These are phyloP conservation scores for Taiozyma onychis DNA, from an alignment of 1,139 yeast genomes.

Conservation along the genomic window DNA sequence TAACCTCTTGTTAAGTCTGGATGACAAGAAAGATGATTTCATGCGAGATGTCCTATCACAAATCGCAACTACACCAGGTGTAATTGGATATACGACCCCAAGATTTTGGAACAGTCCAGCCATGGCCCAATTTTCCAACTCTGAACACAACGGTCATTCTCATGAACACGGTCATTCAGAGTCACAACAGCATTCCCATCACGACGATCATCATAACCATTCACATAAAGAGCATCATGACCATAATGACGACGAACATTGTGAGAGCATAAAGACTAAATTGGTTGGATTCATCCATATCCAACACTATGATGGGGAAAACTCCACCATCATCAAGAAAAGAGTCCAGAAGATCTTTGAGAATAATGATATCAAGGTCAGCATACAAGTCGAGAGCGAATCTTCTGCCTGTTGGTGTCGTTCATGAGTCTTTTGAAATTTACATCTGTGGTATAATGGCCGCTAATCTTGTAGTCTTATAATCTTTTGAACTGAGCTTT, in stretches of 20 bases:
- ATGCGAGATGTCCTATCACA: slow-evolving; percentile 64
- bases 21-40: slow-evolving; percentile 49
- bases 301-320: slow-evolving; percentile 65
- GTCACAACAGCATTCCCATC: slow-evolving; percentile 5
- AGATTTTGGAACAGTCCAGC: slow-evolving; percentile 58
- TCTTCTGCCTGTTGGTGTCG: slow-evolving; percentile 57
- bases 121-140: slow-evolving; percentile 15
- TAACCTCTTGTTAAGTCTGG: slow-evolving; percentile 60
- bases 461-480: too few relatives aligned
- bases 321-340: slow-evolving; percentile 52
- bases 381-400: slow-evolving; percentile 58
- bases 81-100: slow-evolving; percentile 80
- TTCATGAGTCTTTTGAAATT: background rate
- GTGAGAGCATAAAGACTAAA: slow-evolving; percentile 7
- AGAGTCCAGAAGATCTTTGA: slow-evolving; percentile 49
- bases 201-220: slow-evolving; percentile 12
- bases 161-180: slow-evolving; percentile 22
- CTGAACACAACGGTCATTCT: slow-evolving; percentile 23
- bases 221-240: slow-evolving; percentile 4
- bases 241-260: slow-evolving; percentile 3
- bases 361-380: slow-evolving; percentile 38
- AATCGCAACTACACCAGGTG: slow-evolving; percentile 67
- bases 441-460: too few relatives aligned
- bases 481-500: background rate
- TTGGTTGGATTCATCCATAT: slow-evolving; percentile 62